Conservation (phyloP, 2,329 filamentous ascomycete species). For the Claviceps purpurea region DNA sequence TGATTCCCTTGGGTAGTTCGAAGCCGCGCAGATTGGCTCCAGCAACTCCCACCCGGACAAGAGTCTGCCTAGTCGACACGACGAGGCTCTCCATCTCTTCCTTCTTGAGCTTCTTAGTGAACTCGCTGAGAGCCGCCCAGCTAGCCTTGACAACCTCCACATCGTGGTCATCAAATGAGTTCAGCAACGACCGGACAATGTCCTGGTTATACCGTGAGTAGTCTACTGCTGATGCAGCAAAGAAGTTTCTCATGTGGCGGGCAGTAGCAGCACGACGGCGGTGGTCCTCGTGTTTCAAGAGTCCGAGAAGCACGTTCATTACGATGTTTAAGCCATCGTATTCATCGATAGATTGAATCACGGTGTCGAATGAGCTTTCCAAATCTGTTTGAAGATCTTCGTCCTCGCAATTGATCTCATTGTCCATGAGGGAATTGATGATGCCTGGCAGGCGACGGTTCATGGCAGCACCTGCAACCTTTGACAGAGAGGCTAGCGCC, state of each 20-base stretch:
- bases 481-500: slow-evolving; percentile 81
- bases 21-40: slow-evolving; percentile 81
- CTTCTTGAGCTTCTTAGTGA: slow-evolving; percentile 83
- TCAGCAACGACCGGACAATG: slow-evolving; percentile 76
- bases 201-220: slow-evolving; percentile 95
- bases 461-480: slow-evolving; percentile 84
- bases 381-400: slow-evolving; percentile 62
- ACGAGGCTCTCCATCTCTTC: slow-evolving; percentile 97
- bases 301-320: slow-evolving; percentile 81
- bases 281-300: slow-evolving; percentile 90
- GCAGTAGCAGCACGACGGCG: slow-evolving; percentile 66
- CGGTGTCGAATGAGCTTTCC: slow-evolving; percentile 70
- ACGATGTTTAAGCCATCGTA: slow-evolving; percentile 89
- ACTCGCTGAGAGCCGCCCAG: slow-evolving; percentile 73
- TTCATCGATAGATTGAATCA: slow-evolving; percentile 87
- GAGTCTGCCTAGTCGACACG: slow-evolving; percentile 68
- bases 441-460: slow-evolving; percentile 80
- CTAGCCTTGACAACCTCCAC: slow-evolving; percentile 73
- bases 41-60: slow-evolving; percentile 78
- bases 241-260: slow-evolving; percentile 74
- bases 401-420: slow-evolving; percentile 66
- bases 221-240: slow-evolving; percentile 65
- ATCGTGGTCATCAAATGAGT: slow-evolving; percentile 85
- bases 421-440: slow-evolving; percentile 88
- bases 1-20: slow-evolving; percentile 88